phyloP scores from a whole-genome alignment of 2,329 filamentous ascomycete genomes.

The Penicillium nordicum region DNA sequence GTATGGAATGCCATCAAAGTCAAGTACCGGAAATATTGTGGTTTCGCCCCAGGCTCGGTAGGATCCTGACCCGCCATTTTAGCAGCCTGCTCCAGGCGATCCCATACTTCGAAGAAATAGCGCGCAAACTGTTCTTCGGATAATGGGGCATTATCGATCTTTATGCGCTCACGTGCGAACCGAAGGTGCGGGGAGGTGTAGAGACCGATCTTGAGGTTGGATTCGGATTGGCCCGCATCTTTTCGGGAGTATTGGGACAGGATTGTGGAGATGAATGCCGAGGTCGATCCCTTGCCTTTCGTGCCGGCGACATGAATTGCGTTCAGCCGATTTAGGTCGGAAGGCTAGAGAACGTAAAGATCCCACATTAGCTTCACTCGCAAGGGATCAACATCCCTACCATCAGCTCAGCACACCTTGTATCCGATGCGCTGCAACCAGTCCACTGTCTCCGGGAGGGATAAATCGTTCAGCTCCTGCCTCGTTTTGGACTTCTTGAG shows the following conservation, averaged over 20 bases:
- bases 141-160: slow-evolving; percentile 70
- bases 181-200: slow-evolving; percentile 85
- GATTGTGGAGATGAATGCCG: slow-evolving; percentile 77
- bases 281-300: slow-evolving; percentile 90
- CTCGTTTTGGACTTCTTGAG: slow-evolving; percentile 65
- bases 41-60: slow-evolving; percentile 60
- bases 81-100: slow-evolving; percentile 56
- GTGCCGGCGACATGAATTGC: slow-evolving; percentile 85
- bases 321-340: slow-evolving; percentile 58
- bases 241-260: slow-evolving; percentile 58
- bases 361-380: neutral
- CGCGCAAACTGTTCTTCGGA: slow-evolving; percentile 65
- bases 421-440: slow-evolving; percentile 77
- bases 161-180: slow-evolving; percentile 78
- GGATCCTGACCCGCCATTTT: slow-evolving; percentile 53
- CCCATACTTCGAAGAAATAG: slow-evolving; percentile 85
- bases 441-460: slow-evolving; percentile 76
- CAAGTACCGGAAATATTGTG: slow-evolving; percentile 88
- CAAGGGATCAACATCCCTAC: neutral
- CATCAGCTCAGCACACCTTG: slow-evolving; percentile 52
- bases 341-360: slow-evolving; percentile 46
- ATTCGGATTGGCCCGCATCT: slow-evolving; percentile 25
- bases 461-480: slow-evolving; percentile 66
- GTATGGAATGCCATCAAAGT: slow-evolving; percentile 84
- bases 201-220: slow-evolving; percentile 62